Conservation (phyloP, 2,329 filamentous ascomycete genomes). For the Paecilomyces dactylethromorphus region DNA sequence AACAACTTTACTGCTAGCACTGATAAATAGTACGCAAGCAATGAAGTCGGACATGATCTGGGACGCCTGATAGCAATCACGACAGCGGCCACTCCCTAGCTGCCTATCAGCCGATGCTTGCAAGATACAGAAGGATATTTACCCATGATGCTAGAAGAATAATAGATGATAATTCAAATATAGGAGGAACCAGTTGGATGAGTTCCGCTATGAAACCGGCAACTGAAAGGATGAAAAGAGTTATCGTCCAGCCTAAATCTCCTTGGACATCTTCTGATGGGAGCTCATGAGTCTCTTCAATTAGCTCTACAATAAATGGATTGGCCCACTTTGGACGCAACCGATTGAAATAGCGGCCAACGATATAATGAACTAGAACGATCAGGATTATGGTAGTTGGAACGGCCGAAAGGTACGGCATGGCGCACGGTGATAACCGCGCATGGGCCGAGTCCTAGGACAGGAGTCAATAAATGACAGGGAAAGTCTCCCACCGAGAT, state of each 20-base stretch:
- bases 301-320: conserved; percentile 45
- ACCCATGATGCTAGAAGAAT: conserved; percentile 32
- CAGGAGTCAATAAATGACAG: background rate
- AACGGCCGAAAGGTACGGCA: conserved; percentile 25
- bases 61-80: conserved; percentile 34
- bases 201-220: conserved; percentile 28
- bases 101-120: conserved; percentile 11
- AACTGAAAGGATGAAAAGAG: conserved; percentile 32
- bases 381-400: conserved; percentile 20
- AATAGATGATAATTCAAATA: conserved; percentile 8
- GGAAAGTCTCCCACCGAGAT: background rate
- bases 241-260: conserved; percentile 24
- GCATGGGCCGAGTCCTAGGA: conserved; percentile 30
- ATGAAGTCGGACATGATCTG: conserved; percentile 32
- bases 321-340: conserved; percentile 44
- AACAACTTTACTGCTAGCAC: conserved; percentile 29
- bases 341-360: conserved; percentile 14
- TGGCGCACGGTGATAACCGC: conserved; percentile 25
- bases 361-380: conserved; percentile 21
- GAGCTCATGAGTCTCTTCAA: conserved; percentile 19
- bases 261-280: conserved; percentile 21
- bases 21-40: conserved; percentile 29
- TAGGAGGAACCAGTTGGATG: conserved; percentile 18
- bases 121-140: conserved; percentile 16
- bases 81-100: conserved; percentile 26